Base-by-base conservation (phyloP, 2,329 filamentous ascomycete species). In the Fusarium avenaceum region DNA sequence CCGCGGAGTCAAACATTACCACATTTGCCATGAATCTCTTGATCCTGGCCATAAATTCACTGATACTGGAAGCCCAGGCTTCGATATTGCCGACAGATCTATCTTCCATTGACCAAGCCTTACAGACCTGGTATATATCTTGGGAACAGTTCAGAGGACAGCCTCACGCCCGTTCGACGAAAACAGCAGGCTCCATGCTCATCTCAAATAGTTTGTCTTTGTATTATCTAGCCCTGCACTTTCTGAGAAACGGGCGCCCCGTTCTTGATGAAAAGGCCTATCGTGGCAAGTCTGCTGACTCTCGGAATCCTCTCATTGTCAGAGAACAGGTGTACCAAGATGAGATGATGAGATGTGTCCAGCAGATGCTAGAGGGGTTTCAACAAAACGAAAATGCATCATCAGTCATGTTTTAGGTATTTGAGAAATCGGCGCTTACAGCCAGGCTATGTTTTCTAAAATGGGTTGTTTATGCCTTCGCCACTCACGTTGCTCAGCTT, bases 21-120 rank as follows among this genome's bases (percentile, higher is more conserved):
- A 14, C 28, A 4, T 53, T 53, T 13, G 50, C 28, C 5, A 14
- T 47, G 40, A 53, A 53, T 9, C 50, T 53, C 4, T 17, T 53
- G 17, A 20, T 53, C 9, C 7, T 53, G 6, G 40, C 50, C 28
- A 15, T 47, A 6, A 47, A 20, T 2, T 28, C 50, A 11, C 28
- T 53, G 22, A 30, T 53, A 17, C 9, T 53, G 13, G 50, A 53
- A 20, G 50, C 28, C 5, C 40, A 53, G 22, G 24, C 50, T 1
- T 47, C 50, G 32, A 35, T 53, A 20, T 7, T 53, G 3, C 40
- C 22, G 10, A 13, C 45, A 5, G 30, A 47, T 35, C 33, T 43
- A 14, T 53, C 40, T 1, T 30, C 50, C 15, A 17, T 53, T 0
- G 40, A 28, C 3, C 19, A 7, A 15, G 50, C 50, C 14, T 17